These are phyloP conservation scores for Cladosporium austrohemisphaericum DNA, from an alignment of 2,329 filamentous ascomycete species.

Conservation along the genomic window DNA sequence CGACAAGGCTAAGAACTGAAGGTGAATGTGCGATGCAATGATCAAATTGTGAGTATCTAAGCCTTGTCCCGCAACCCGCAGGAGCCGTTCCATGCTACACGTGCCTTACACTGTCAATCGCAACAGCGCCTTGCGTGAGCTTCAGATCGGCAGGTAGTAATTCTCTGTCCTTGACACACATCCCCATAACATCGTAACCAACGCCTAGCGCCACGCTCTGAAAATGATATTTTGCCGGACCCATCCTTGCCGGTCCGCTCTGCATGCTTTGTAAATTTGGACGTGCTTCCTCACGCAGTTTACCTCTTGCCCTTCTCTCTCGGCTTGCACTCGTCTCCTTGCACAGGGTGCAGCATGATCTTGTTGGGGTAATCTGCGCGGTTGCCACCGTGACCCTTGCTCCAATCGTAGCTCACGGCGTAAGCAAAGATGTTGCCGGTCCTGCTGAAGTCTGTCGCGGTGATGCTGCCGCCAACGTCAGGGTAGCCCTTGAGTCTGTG, in stretches of 20 bases:
- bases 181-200: slow-evolving; percentile 10
- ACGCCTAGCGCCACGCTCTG: slow-evolving; percentile 16
- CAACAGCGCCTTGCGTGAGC: neutral
- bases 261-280: neutral
- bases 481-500: slow-evolving; percentile 62
- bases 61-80: too few species aligned
- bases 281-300: neutral
- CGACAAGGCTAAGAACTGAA: too few species aligned
- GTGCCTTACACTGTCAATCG: neutral
- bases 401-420: slow-evolving; percentile 95
- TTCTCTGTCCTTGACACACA: neutral
- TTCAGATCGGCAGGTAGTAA: neutral
- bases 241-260: neutral
- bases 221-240: slow-evolving; percentile 7
- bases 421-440: slow-evolving; percentile 61
- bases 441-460: slow-evolving; percentile 85
- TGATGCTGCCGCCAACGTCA: slow-evolving; percentile 69
- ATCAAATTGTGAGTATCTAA: too few species aligned
- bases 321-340: slow-evolving; percentile 50
- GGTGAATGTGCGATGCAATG: too few species aligned
- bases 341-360: slow-evolving; percentile 49
- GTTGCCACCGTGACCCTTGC: slow-evolving; percentile 88
- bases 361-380: slow-evolving; percentile 55
- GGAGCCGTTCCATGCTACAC: neutral
- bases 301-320: slow-evolving; percentile 48